Percentiles rank a stretch among this genome's conserved stretches.
These are phyloP conservation scores for Sphaerosporella brunnea DNA, from an alignment of 495 filamentous ascomycete genomes.

Conservation along the genomic window DNA sequence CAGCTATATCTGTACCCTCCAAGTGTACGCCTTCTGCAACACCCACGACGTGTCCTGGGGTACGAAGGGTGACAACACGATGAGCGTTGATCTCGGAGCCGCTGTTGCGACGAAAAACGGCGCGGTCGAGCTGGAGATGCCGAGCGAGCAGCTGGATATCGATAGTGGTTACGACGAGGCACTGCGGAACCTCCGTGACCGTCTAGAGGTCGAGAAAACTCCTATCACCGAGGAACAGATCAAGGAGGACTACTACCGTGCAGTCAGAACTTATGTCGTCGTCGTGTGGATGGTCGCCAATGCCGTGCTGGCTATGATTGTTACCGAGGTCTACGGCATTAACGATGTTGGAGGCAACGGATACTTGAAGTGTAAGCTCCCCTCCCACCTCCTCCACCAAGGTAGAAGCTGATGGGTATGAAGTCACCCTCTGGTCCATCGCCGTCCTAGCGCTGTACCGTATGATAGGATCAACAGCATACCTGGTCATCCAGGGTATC, in stretches of 20 bases:
- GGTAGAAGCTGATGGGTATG: neutral
- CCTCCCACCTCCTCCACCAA: neutral
- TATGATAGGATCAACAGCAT: slow-evolving; percentile 61
- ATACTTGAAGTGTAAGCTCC: slow-evolving; percentile 49
- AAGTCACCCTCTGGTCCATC: slow-evolving; percentile 76
- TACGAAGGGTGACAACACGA: slow-evolving; percentile 94
- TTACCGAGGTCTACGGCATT: slow-evolving; percentile 66
- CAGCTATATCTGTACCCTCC: slow-evolving; percentile 86
- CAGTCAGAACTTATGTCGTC: slow-evolving; percentile 96
- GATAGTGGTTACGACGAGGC: slow-evolving; percentile 96
- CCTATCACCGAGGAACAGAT: slow-evolving; percentile 54
- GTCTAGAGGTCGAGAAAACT: slow-evolving; percentile 56
- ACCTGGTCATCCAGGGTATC: slow-evolving; percentile 62
- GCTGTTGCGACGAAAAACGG: slow-evolving; percentile 57
- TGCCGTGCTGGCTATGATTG: slow-evolving; percentile 78
- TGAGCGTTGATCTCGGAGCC: slow-evolving; percentile 75
- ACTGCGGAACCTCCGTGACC: slow-evolving; percentile 83
- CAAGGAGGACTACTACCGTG: slow-evolving; percentile 97
- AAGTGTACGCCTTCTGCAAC: slow-evolving; percentile 99
- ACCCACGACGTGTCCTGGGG: slow-evolving; percentile 99
- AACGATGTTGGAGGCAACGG: slow-evolving; percentile 58
- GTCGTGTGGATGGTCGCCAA: slow-evolving; percentile 91
- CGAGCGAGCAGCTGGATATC: slow-evolving; percentile 91
- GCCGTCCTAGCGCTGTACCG: slow-evolving; percentile 71
- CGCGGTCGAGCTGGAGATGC: slow-evolving; percentile 84